Evolutionary conservation across 345 rosid species (phyloP).

Genomic region (Kandelia obovata): DNA sequence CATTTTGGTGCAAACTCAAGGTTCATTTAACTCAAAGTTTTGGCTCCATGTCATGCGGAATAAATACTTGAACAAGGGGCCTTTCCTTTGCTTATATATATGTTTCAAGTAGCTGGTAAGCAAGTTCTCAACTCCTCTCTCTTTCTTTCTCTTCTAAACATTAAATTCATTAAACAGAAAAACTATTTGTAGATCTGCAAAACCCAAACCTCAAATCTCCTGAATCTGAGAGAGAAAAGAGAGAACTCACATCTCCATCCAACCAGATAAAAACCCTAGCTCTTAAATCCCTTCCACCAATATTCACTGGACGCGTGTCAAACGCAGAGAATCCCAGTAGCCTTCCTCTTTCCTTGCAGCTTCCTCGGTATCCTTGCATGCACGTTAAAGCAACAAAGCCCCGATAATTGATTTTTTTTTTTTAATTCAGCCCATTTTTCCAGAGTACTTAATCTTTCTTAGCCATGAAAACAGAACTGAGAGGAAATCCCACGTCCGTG

Average conservation of each 20-base stretch:
- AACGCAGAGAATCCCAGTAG: background rate
- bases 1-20: slow-evolving; percentile 15
- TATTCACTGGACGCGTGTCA: slow-evolving; percentile 19
- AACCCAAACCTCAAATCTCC: slow-evolving; percentile 5
- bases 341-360: background rate
- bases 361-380: slow-evolving; percentile 13
- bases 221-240: background rate
- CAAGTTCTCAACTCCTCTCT: slow-evolving; percentile 1
- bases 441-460: background rate
- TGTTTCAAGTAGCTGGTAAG: slow-evolving; percentile 9
- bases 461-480: slow-evolving; percentile 48
- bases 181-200: slow-evolving; percentile 2
- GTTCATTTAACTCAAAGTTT: slow-evolving; percentile 13
- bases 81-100: slow-evolving; percentile 8
- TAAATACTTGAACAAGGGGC: slow-evolving; percentile 17
- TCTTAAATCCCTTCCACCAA: slow-evolving; percentile 25
- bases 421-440: background rate
- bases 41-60: slow-evolving; percentile 18
- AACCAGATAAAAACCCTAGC: slow-evolving; percentile 26
- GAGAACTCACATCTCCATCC: slow-evolving; percentile 4
- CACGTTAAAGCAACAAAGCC: slow-evolving; percentile 20
- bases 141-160: slow-evolving; percentile 4
- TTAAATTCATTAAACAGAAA: background rate
- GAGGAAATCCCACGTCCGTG: slow-evolving; percentile 38
- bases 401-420: background rate